Conservation (phyloP, 2,329 filamentous ascomycete genomes). For the Lecanosticta acicola region DNA sequence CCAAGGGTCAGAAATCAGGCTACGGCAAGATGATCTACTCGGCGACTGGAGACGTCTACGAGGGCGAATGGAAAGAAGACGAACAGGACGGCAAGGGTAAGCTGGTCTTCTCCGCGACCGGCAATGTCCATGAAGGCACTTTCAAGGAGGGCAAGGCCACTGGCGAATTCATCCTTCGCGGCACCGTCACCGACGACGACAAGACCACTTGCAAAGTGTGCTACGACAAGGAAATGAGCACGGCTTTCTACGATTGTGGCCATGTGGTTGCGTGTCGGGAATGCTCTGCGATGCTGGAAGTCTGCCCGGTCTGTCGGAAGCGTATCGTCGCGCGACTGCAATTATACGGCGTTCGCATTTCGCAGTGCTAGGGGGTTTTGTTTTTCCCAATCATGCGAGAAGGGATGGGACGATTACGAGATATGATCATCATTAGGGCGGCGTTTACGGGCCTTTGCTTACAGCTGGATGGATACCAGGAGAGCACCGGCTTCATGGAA, state of each 20-base stretch:
- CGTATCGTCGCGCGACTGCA: slow-evolving; percentile 53
- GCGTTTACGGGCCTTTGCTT: not conserved
- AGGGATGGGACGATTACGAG: not conserved
- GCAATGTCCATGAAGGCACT: slow-evolving; percentile 57
- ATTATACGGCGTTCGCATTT: slow-evolving; percentile 40
- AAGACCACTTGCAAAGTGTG: slow-evolving; percentile 57
- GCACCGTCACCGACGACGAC: slow-evolving; percentile 58
- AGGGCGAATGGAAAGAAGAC: slow-evolving; percentile 57
- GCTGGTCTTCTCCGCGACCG: slow-evolving; percentile 49
- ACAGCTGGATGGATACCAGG: not conserved
- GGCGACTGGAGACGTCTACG: slow-evolving; percentile 57
- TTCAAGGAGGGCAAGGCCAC: slow-evolving; percentile 57
- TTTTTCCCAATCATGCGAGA: not conserved
- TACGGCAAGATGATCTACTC: slow-evolving; percentile 54
- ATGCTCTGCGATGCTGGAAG: slow-evolving; percentile 55
- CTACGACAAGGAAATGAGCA: slow-evolving; percentile 55
- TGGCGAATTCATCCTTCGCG: slow-evolving; percentile 57
- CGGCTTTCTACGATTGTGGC: slow-evolving; percentile 58
- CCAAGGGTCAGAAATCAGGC: slow-evolving; percentile 49
- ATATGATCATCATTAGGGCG: not conserved
- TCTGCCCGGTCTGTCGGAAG: slow-evolving; percentile 57
- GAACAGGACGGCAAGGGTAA: slow-evolving; percentile 55
- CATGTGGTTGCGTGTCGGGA: slow-evolving; percentile 56
- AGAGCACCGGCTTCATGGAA: not conserved
- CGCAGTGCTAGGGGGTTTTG: not conserved